Evolutionary conservation across 352 stramenopile species (phyloP), one percentile per base, ranked within the genome.

Genomic region (Paralagenidium karlingii): DNA sequence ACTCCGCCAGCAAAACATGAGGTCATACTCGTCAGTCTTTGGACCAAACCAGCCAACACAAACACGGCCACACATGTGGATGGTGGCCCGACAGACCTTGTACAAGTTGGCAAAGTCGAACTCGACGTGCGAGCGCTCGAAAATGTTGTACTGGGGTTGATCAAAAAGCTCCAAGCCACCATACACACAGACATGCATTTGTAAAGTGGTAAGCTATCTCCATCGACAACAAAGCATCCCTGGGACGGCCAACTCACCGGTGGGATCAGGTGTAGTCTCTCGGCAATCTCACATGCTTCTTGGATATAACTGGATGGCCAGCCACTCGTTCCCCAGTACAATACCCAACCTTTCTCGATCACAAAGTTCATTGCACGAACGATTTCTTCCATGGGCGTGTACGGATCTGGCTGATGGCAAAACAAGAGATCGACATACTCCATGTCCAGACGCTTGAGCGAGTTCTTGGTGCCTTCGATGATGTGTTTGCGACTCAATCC

Each of bases 111-210:
- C 36, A 37, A 60, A 79, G 45, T 82, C 63, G 32, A 60, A 58
- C 40, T 82, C 68, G 12, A 82, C 54, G 16, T 55, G 54, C 19
- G 55, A 51, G 25, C 68, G 62, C 16, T 80, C 43, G 9, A 82
- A 53, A 19, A 82, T 37, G 34, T 75, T 71, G 58, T 82, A 82
- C 42, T 71, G 43, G 2, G 60, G 49, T 42, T 82, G 66, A 40
- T 82, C 64, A 0, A 68, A 49, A 8, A 62, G 40, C 56, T 61
- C 29, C n/a, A 28, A 25, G n/a, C n/a, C n/a, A n/a, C n/a, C n/a
- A n/a, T n/a, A n/a, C n/a, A n/a, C n/a, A n/a, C n/a, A n/a, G n/a
- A n/a, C n/a, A n/a, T n/a, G n/a, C n/a, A n/a, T n/a, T n/a, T n/a
- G n/a, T n/a, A n/a, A n/a, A n/a, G n/a, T n/a, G n/a, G n/a, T n/a